Evolutionary conservation across 2,329 filamentous ascomycete species (phyloP), one percentile per base, ranked within the genome.

Genomic region (Fusarium dlaminii): DNA sequence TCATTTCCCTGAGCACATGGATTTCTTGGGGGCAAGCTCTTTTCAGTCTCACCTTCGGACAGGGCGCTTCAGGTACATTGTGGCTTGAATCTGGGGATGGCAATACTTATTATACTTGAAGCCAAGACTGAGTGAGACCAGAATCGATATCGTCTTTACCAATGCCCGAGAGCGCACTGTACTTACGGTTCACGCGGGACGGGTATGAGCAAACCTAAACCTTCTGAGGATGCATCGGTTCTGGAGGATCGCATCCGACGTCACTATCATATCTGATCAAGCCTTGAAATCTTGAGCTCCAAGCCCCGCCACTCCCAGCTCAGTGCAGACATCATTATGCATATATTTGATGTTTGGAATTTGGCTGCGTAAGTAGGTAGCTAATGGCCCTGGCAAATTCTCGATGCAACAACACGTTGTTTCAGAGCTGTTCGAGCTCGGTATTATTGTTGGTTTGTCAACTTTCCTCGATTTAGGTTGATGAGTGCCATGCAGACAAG

Each of bases 1-100:
- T 74, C 71, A 74, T 74, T 74, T 72, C 57, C 46, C 55, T 59
- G 30, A 52, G 49, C 63, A 37, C 40, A 58, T 67, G 63, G 54
- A 54, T 29, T 54, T 63, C 57, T 54, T 61, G 66, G 61, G 61
- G 43, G 48, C 60, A 51, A 70, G 61, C 43, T 70, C 45, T 49
- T 54, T 32, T 40, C 39, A 66, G 18, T 42, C 59, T 72, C 43
- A 60, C 48, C 62, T 68, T 67, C 15, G 36, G 59, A 39, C 65
- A 61, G 49, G 29, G 37, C 58, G 42, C 48, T 36, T 51, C 46
- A 74, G 45, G 49, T 55, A 68, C 68, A 42, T 39, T 49, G 67
- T 74, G 63, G 63, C 63, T 68, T 70, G 45, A 42, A 68, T 40
- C 49, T 57, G 34, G 56, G 42, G 39, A 66, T 30, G 29, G 27